Conservation (phyloP, 139 green algal species). For the Micromonas pusilla region DNA sequence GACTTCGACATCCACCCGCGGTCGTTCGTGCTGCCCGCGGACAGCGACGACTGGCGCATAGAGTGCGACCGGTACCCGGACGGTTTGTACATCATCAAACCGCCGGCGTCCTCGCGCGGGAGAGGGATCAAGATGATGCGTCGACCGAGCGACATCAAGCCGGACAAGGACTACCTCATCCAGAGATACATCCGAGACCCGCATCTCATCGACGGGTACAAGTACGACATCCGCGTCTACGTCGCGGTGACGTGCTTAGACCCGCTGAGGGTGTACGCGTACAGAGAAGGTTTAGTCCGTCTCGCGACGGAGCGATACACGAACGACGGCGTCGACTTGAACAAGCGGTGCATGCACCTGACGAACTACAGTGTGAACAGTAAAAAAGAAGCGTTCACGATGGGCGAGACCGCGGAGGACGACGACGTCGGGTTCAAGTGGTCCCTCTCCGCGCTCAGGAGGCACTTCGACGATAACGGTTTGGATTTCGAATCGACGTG, state of each 20-base stretch:
- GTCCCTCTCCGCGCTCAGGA: conserved; percentile 40
- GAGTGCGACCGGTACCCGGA: conserved; percentile 45
- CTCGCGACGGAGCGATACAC: conserved; percentile 62
- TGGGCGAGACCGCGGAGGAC: conserved; percentile 9
- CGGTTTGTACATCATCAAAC: conserved; percentile 52
- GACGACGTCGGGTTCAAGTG: conserved; percentile 42
- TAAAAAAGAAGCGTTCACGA: conserved; percentile 24
- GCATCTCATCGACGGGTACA: conserved; percentile 49
- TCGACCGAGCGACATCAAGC: conserved; percentile 30
- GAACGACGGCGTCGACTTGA: conserved; percentile 40
- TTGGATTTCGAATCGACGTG: conserved; percentile 13
- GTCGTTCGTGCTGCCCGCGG: conserved; percentile 53
- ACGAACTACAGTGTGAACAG: conserved; percentile 73
- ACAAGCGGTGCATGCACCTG: conserved; percentile 55
- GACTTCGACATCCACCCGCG: conserved; percentile 53
- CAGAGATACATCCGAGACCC: conserved; percentile 65
- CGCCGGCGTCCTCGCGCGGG: conserved; percentile 40
- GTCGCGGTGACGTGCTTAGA: conserved; percentile 56
- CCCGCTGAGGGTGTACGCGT: conserved; percentile 59
- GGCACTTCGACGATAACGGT: conserved; percentile 35
- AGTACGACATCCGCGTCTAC: conserved; percentile 63
- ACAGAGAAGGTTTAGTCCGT: conserved; percentile 56
- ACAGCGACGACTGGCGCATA: conserved; percentile 49
- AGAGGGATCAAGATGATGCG: conserved; percentile 50
- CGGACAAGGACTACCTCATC: conserved; percentile 43